Evolutionary conservation across 805 yeast genomes (phyloP), one percentile per base, ranked within the genome.

Genomic region (Nakazawaea holstii): DNA sequence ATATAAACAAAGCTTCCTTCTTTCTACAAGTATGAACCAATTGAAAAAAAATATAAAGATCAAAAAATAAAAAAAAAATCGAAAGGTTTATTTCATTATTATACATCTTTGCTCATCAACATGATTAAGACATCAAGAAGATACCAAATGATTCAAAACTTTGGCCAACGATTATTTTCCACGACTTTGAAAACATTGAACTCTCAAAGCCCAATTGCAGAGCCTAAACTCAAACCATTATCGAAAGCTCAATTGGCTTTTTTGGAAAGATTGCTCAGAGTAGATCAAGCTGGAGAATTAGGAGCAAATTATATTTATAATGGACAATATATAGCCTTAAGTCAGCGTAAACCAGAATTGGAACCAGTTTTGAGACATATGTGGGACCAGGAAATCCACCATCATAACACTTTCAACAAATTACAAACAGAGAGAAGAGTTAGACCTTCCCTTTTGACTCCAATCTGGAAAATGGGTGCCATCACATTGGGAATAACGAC

Each of bases 361-460:
- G 87, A 81, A 57, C 92, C 95, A 0, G 72, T 90, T 10, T 68
- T 94, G 58, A 78, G 81, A 58, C 97, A 94, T 61, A 94, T 94
- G 99, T 91, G 98, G 98, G 96, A 91, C 31, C 98, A 94, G 64
- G 99, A 94, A 59, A 74, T 92, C 32, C 89, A 84, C 56, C 99
- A 94, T 59, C 96, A 89, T 61, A 68, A 77, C 52, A 87, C 96
- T 0, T 94, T 94, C 68, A 85, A 94, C 61, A 64, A 72, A 2
- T 69, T 92, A 28, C 98, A 92, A 62, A 68, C 76, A 1, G 73
- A 77, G 50, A 80, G 87, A 53, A 71, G 97, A 43, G 96, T 91
- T 1, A 77, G 99, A 57, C 99, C 99, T 3, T 88, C 97, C 0
- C 57, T 94, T 13, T 65, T 94, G 36, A 91, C 98, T 0, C 99